Evolutionary conservation across 2,329 filamentous ascomycete genomes (phyloP), one percentile per base, ranked within the genome.

Genomic region (Rhexocercosporidium sp.): DNA sequence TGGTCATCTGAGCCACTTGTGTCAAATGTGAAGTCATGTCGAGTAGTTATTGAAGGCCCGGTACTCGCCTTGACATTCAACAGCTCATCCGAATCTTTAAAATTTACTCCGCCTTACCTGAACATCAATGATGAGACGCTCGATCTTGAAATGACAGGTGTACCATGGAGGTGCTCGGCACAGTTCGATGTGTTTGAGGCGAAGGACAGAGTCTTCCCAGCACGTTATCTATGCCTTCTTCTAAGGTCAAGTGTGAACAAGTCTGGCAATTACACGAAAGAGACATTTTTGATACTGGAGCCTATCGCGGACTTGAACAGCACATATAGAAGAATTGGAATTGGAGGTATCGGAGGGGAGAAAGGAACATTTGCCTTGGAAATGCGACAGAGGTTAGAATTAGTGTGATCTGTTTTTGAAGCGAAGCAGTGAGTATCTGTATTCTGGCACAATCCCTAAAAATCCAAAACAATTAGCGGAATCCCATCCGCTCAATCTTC

Each of bases 141-240:
- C 5, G 46, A 49, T 39, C 51, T 62, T 25, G 27, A 44, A n/a
- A 51, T n/a, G 20, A 18, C 20, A 3, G 22, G 8, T 3, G 29
- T 47, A 18, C 59, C 59, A 7, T 62, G 59, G 59, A 62, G 59
- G 12, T 62, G 27, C 18, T 18, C 59, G 3, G 59, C 39, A 3
- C 59, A 62, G n/a, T 62, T 62, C 51, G 59, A 62, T 47, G 6
- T 16, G 14, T 53, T 53, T n/a, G 49, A 53, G 5, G 41, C 25
- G 14, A n/a, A 31, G n/a, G n/a, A 25, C 9, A 2, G 59, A 5
- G n/a, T 25, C 7, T 29, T 34, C 22, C 59, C 59, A 22, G 31
- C 25, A 11, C 14, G 20, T 7, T 62, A 51, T 20, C 5, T 39
- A 11, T 62, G 59, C 49, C 27, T 62, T 6, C 31, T 62, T 12